Conservation (phyloP, 2,329 filamentous ascomycete genomes). For the Decorospora gaudefroyi region DNA sequence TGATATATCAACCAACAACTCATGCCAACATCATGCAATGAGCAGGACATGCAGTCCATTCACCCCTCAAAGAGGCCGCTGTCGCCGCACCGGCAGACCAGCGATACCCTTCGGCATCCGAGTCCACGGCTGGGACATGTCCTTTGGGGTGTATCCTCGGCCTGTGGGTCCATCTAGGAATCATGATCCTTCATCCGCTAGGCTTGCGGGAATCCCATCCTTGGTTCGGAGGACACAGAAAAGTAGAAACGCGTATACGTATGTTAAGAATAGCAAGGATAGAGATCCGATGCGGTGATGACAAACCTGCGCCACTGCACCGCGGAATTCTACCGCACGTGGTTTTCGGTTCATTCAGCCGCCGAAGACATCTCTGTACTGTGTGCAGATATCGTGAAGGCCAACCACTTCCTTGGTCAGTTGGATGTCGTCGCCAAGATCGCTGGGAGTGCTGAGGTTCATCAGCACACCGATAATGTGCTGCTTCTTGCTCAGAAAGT, state of each 20-base stretch:
- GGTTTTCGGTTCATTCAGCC: constrained; percentile 41
- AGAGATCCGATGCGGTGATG: constrained; percentile 24
- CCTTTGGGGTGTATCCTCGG: constrained; percentile 24
- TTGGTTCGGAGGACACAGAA: constrained; percentile 29
- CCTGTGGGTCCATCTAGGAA: constrained; percentile 20
- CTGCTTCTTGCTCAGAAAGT: constrained; percentile 44
- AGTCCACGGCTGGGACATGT: constrained; percentile 35
- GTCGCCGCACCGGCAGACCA: constrained; percentile 26
- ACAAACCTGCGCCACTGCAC: constrained; percentile 41
- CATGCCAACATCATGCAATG: constrained; percentile 36
- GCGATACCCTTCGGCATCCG: constrained; percentile 23
- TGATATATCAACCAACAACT: constrained; percentile 30
- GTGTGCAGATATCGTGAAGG: constrained; percentile 43
- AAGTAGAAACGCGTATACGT: constrained; percentile 30
- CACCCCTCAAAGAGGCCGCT: constrained; percentile 23
- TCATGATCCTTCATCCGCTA: constrained; percentile 30
- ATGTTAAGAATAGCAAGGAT: constrained; percentile 23
- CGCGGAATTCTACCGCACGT: constrained; percentile 22
- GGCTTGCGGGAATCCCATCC: constrained; percentile 30
- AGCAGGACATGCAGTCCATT: constrained; percentile 29
- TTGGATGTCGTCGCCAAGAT: constrained; percentile 42
- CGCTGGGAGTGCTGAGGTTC: constrained; percentile 41
- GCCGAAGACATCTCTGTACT: constrained; percentile 39
- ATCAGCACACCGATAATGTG: constrained; percentile 41
- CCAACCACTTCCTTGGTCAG: constrained; percentile 43